These are phyloP conservation scores for Penicillium sp. DNA, from an alignment of 2,329 filamentous ascomycete genomes.

Conservation along the genomic window DNA sequence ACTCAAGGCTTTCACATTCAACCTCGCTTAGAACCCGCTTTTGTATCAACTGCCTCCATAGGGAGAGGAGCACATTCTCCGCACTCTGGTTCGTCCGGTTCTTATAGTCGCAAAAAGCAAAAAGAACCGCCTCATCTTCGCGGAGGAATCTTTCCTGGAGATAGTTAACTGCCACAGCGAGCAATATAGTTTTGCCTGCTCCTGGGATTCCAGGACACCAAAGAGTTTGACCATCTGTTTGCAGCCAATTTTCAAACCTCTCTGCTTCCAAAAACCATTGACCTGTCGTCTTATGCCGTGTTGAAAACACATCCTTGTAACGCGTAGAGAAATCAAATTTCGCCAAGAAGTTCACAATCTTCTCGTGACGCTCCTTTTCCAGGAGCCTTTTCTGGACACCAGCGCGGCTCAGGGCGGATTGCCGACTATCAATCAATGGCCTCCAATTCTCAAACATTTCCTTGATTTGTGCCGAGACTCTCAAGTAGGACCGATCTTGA, in stretches of 20 bases:
- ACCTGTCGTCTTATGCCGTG: background rate
- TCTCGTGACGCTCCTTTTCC: background rate
- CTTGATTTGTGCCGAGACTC: background rate
- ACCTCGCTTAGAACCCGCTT: background rate
- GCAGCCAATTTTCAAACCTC: background rate
- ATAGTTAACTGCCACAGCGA: conserved; percentile 1
- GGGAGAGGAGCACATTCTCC: background rate
- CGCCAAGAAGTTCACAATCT: background rate
- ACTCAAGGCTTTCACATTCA: background rate
- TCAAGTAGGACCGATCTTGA: background rate
- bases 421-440: background rate
- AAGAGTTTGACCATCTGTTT: background rate
- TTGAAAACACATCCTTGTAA: background rate
- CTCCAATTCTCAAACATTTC: conserved; percentile 2
- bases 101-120: conserved; percentile 4
- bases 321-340: conserved; percentile 1
- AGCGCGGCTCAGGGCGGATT: background rate
- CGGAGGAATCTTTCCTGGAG: background rate
- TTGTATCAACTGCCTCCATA: conserved; percentile 2
- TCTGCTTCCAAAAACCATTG: conserved; percentile 3
- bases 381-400: background rate
- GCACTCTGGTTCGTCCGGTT: background rate
- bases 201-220: conserved; percentile 5
- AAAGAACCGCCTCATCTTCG: background rate
- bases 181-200: background rate